Conservation (phyloP, 2,329 filamentous ascomycete species). For the Xylaria sp. region DNA sequence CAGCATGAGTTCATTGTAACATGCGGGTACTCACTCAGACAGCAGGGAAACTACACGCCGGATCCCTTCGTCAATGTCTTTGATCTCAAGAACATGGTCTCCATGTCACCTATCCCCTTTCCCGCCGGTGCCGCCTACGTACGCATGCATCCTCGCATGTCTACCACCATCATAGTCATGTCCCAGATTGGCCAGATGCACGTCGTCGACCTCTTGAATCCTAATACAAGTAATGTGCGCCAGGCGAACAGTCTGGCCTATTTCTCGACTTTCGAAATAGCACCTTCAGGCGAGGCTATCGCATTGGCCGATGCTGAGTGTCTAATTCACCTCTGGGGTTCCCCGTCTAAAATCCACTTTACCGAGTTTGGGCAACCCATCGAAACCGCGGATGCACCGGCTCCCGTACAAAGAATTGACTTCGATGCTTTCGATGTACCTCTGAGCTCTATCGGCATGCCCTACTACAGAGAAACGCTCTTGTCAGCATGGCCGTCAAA, state of each 20-base stretch:
- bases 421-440: slow-evolving; percentile 66
- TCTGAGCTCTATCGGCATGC: slow-evolving; percentile 80
- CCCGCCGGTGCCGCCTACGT: slow-evolving; percentile 91
- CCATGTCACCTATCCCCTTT: slow-evolving; percentile 85
- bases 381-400: slow-evolving; percentile 66
- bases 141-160: slow-evolving; percentile 92
- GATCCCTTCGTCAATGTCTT: slow-evolving; percentile 95
- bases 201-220: slow-evolving; percentile 91
- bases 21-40: slow-evolving; percentile 84
- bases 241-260: slow-evolving; percentile 73
- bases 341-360: slow-evolving; percentile 78
- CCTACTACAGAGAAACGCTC: slow-evolving; percentile 83
- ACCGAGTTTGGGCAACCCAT: slow-evolving; percentile 73
- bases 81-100: slow-evolving; percentile 83
- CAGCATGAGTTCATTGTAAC: slow-evolving; percentile 93
- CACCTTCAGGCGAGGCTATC: slow-evolving; percentile 80
- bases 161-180: slow-evolving; percentile 88
- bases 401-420: slow-evolving; percentile 55
- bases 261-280: slow-evolving; percentile 76
- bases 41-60: slow-evolving; percentile 72
- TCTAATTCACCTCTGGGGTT: slow-evolving; percentile 81
- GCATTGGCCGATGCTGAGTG: slow-evolving; percentile 75
- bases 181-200: slow-evolving; percentile 92
- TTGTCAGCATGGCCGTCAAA: slow-evolving; percentile 87
- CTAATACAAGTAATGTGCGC: slow-evolving; percentile 77